These are phyloP conservation scores for Ogataea degrootiae DNA, from an alignment of 805 yeast species.

Conservation along the genomic window DNA sequence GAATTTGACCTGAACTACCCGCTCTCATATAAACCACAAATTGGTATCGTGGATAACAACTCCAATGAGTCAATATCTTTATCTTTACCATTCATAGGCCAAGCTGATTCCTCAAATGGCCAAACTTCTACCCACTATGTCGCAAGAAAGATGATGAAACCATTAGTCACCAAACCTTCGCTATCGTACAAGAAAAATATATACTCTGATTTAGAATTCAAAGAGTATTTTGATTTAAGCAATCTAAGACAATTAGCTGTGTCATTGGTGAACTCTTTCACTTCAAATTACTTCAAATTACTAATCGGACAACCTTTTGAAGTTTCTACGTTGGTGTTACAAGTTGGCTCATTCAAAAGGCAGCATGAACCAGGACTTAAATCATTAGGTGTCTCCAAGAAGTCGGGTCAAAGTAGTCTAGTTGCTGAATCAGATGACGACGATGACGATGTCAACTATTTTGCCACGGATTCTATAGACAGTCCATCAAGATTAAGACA, in stretches of 20 bases:
- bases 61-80: slow-evolving; percentile 31
- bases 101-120: slow-evolving; percentile 7
- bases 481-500: slow-evolving; percentile 19
- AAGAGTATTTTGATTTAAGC: slow-evolving; percentile 57
- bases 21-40: slow-evolving; percentile 28
- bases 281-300: slow-evolving; percentile 64
- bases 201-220: slow-evolving; percentile 56
- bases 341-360: slow-evolving; percentile 62
- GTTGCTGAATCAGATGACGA: slow-evolving; percentile 18
- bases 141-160: slow-evolving; percentile 16
- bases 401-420: no score
- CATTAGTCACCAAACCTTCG: slow-evolving; percentile 17
- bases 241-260: slow-evolving; percentile 53
- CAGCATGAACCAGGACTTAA: background rate
- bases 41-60: slow-evolving; percentile 32
- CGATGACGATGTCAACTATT: slow-evolving; percentile 35
- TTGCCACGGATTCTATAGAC: slow-evolving; percentile 22
- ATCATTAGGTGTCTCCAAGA: no score
- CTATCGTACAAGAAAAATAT: slow-evolving; percentile 32
- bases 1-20: slow-evolving; percentile 33
- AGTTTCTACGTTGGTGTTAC: slow-evolving; percentile 69
- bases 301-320: slow-evolving; percentile 86
- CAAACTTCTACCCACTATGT: slow-evolving; percentile 7
- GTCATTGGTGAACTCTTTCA: slow-evolving; percentile 55
- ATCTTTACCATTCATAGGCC: slow-evolving; percentile 26